Base-by-base conservation (phyloP, 2,329 filamentous ascomycete species). In the Diaporthe australafricana region DNA sequence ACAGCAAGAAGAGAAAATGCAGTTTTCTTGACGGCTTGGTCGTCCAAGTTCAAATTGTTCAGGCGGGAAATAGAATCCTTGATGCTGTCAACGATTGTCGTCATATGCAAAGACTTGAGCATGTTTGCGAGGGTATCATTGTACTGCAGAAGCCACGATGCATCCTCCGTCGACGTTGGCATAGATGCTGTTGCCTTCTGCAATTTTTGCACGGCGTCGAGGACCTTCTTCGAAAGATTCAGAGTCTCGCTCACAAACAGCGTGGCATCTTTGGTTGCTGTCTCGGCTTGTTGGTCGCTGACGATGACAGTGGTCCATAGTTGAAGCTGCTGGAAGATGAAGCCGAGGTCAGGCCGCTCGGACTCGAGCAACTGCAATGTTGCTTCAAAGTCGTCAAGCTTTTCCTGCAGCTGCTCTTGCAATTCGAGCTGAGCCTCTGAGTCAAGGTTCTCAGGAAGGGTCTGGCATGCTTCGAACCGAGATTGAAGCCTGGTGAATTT, bases 201-300 rank as follows among this genome's bases (percentile, higher is more conserved):
- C 56, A 93, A 87, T 74, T 91, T 90, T 80, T 98, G 94, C 60
- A 97, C 87, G 1, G 93, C 92, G 45, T 96, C 92, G 2, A 98
- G 89, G 35, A 96, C 88, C 63, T 90, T 89, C 80, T 97, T 93
- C 57, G 92, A 89, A n/a, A 93, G 84, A 1, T 82, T 87, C 47
- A 93, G 88, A 1, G 94, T 81, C 4, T 86, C 84, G 17, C 86
- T 82, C 52, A 90, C 88, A 55, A 95, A 87, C 0, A 82, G 79
- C 22, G 86, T 75, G 20, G 84, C 72, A 22, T 79, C 76, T 30
- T 76, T 70, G 2, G 62, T 72, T 8, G 75, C 42, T 4, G 65
- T 56, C 2, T 52, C 70, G 8, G 77, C 12, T 5, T 68, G 69
- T n/a, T 77, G 73, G 3, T 72, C 27, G 40, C 71, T 68, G 20